Evolutionary conservation across 1,284 basidiomycete genomes (phyloP), one percentile per base, ranked within the genome.

Genomic region (Microstroma glucosiphilum): DNA sequence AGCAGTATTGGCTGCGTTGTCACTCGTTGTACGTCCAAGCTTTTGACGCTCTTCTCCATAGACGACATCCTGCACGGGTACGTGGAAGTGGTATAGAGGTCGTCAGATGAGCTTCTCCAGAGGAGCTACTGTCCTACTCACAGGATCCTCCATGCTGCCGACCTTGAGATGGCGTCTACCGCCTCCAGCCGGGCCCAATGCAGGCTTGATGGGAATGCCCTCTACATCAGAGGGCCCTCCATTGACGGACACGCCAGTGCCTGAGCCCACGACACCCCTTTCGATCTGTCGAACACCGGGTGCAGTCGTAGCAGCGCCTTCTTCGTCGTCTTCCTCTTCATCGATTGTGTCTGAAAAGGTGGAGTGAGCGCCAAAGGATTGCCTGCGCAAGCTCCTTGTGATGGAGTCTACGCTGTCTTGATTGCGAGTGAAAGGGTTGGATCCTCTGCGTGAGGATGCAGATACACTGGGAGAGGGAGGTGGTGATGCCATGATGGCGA

Each of bases 371-470:
- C 26, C 26, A 51, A 46, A 19, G 51, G 60, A 30, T 23, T 46
- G 43, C 41, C 58, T 41, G 30, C 60, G 26, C 17, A 58, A 26
- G 21, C 51, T 58, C 12, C 48, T 57, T n/a, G 40, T 25, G 23
- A 60, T 55, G 23, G 51, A 56, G 15, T 60, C 60, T 55, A 41
- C 53, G 17, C 30, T 54, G 49, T 68, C 66, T 56, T 68, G 66
- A 54, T 68, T 68, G 26, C 48, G 40, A 21, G 66, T 68, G 61
- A 68, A 68, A 0, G 66, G 66, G 53, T 68, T 68, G 17, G 66
- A 63, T 6, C 40, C 37, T n/a, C 60, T 26, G 23, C 59, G 59
- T 6, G 51, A 54, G 7, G 19, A 2, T 13, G 51, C 19, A 7
- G 51, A 26, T 48, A 12, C 23, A 23, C 46, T n/a, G 11, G 13